phyloP scores from a whole-genome alignment of 257 asterid species.

The Handroanthus guayacan region DNA sequence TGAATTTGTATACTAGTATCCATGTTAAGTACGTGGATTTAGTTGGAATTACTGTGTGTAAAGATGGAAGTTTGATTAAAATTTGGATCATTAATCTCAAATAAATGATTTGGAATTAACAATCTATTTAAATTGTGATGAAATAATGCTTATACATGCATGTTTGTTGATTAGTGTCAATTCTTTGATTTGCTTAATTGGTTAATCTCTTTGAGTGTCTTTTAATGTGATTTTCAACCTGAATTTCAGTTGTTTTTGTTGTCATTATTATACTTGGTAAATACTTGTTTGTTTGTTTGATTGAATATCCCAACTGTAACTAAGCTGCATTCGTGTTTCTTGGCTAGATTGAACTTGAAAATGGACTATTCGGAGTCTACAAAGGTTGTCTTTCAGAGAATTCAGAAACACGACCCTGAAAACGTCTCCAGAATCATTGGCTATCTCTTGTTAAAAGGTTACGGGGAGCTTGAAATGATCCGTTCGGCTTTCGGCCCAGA shows the following conservation, averaged over 20 bases:
- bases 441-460: constrained; percentile 27
- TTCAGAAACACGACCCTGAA: constrained; percentile 38
- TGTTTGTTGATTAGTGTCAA: not conserved
- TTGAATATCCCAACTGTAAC: not conserved
- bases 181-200: not conserved
- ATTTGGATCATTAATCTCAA: not conserved
- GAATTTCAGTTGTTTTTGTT: not conserved
- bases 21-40: not conserved
- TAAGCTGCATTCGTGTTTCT: not conserved
- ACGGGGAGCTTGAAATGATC: constrained; percentile 33
- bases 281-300: not conserved
- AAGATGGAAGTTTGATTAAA: constrained; percentile 6
- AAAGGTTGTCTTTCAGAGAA: constrained; percentile 34
- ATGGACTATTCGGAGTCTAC: constrained; percentile 44
- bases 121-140: not conserved
- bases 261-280: not conserved
- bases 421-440: constrained; percentile 36
- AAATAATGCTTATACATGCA: constrained; percentile 9
- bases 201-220: not conserved
- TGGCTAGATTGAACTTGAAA: constrained; percentile 25
- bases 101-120: not conserved
- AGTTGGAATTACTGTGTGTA: not conserved
- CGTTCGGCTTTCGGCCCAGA: constrained; percentile 38
- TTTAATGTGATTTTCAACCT: not conserved
- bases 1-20: not conserved